Evolutionary conservation across 805 yeast genomes (phyloP).

Genomic region (Yarrowia divulgata): DNA sequence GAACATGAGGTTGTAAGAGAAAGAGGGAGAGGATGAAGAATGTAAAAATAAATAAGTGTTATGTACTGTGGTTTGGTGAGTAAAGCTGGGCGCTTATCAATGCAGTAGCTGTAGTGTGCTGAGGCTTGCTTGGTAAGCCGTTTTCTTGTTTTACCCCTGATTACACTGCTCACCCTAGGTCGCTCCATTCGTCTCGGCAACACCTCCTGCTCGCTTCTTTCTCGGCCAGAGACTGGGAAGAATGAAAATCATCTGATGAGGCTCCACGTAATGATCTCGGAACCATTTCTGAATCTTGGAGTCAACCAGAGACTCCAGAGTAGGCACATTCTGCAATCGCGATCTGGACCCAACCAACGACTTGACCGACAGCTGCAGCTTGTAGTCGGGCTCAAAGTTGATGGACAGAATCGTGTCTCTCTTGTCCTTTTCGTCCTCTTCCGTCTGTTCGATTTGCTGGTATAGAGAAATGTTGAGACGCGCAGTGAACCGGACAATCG

Average conservation of each 20-base stretch:
- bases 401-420: constrained; percentile 74
- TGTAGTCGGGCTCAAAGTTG: constrained; percentile 89
- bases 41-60: not conserved
- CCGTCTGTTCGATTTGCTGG: constrained; percentile 53
- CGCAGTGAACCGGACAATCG: constrained; percentile 90
- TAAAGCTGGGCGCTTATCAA: too few relatives aligned
- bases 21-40: not conserved
- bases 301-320: constrained; percentile 83
- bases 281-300: constrained; percentile 86
- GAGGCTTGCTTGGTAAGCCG: not conserved
- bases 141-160: not conserved
- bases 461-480: constrained; percentile 73
- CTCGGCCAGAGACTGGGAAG: constrained; percentile 89
- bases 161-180: too few relatives aligned
- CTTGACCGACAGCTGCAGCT: constrained; percentile 83
- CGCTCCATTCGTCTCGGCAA: too few relatives aligned
- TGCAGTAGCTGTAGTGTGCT: too few relatives aligned
- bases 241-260: constrained; percentile 82
- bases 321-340: constrained; percentile 90
- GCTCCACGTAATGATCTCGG: constrained; percentile 90
- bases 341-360: constrained; percentile 93
- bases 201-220: constrained; percentile 35
- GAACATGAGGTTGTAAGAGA: constrained; percentile 42
- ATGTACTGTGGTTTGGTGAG: not conserved
- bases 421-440: constrained; percentile 44